Percentiles rank a stretch among this genome's conserved stretches.
phyloP scores from a whole-genome alignment of 164 flowering plant species.

The Macadamia integrifolia region DNA sequence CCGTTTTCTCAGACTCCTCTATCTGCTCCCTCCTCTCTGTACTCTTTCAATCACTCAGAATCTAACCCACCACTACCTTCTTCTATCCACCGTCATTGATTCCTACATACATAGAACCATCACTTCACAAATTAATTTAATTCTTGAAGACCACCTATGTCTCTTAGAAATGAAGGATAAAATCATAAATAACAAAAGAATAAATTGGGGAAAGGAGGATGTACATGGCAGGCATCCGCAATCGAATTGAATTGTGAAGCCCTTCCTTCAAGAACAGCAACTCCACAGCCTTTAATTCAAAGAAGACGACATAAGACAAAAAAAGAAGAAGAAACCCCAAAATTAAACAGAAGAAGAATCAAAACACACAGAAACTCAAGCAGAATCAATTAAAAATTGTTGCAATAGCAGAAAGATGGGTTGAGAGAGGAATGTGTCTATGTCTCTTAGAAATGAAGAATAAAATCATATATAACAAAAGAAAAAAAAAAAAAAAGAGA shows the following conservation, averaged over 20 bases:
- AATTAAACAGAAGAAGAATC: background rate
- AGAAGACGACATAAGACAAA: background rate
- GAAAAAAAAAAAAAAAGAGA: no score
- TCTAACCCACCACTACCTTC: constrained; percentile 1
- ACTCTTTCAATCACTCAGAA: background rate
- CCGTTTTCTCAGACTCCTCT: background rate
- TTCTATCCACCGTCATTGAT: background rate
- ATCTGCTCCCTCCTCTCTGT: background rate
- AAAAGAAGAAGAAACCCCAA: background rate
- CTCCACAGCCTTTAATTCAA: background rate
- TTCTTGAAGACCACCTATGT: background rate
- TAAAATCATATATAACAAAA: no score
- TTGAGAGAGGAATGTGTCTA: background rate
- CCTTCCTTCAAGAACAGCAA: no score
- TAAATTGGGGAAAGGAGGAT: background rate
- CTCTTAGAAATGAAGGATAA: background rate
- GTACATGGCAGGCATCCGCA: background rate
- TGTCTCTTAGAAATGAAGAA: background rate
- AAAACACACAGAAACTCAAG: no score
- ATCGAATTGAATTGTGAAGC: background rate
- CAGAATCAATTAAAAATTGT: no score
- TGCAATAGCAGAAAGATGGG: background rate
- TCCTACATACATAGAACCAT: constrained; percentile 1
- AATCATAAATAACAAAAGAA: background rate
- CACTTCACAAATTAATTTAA: constrained; percentile 4